A percentile compares a stretch with the other conserved stretches of the same genome.
These are phyloP conservation scores for Pseudonitzschia multiseries DNA, from an alignment of 108 stramenopile genomes.

Conservation along the genomic window DNA sequence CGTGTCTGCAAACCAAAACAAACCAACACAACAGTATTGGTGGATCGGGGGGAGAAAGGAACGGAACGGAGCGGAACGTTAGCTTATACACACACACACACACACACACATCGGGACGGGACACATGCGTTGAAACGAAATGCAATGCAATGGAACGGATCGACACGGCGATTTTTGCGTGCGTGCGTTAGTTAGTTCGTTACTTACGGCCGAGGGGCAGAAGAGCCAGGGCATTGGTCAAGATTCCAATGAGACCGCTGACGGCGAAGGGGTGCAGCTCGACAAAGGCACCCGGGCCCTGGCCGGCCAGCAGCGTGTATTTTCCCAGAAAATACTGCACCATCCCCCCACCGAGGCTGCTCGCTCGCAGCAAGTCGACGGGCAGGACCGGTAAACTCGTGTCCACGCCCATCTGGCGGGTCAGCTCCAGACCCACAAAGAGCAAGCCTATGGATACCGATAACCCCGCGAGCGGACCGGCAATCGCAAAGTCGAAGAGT, in stretches of 20 bases:
- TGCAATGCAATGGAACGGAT: neutral
- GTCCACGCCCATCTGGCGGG: conserved; percentile 18
- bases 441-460: conserved; percentile 52
- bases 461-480: conserved; percentile 66
- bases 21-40: too few relatives aligned
- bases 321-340: conserved; percentile 45
- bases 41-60: conserved; percentile 25
- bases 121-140: neutral
- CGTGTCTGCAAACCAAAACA: conserved; percentile 61
- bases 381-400: conserved; percentile 55
- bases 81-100: too few relatives aligned
- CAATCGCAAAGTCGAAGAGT: conserved; percentile 76
- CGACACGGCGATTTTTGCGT: neutral
- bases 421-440: conserved; percentile 55
- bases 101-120: too few relatives aligned
- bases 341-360: conserved; percentile 65
- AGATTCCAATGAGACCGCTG: conserved; percentile 66
- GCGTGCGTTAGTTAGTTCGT: too few relatives aligned
- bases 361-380: conserved; percentile 53
- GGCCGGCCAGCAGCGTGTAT: conserved; percentile 40
- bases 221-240: conserved; percentile 69
- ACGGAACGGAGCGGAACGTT: too few relatives aligned
- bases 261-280: conserved; percentile 79
- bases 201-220: conserved; percentile 68
- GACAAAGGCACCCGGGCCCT: conserved; percentile 52